phyloP scores from a whole-genome alignment of 441 rosid species.

The Mallotus repandus region DNA sequence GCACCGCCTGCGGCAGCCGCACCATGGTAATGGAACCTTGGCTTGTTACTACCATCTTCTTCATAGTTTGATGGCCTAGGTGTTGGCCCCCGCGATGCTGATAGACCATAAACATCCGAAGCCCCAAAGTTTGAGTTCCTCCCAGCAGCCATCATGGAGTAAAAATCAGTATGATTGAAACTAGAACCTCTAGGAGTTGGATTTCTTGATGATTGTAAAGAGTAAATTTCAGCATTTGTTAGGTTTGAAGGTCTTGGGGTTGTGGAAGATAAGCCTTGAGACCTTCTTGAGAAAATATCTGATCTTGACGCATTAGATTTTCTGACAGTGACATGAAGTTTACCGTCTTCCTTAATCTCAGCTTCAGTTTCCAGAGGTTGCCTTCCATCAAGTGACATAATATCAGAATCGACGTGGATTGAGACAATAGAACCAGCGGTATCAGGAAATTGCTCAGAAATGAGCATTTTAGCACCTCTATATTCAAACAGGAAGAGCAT shows the following conservation, averaged over 20 bases:
- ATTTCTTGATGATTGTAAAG: conserved; percentile 81
- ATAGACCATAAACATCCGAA: conserved; percentile 54
- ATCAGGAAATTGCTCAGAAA: conserved; percentile 89
- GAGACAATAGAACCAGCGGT: conserved; percentile 94
- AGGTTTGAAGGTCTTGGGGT: conserved; percentile 72
- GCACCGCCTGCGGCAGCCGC: conserved; percentile 31
- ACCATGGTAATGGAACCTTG: conserved; percentile 54
- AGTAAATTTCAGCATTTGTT: conserved; percentile 90
- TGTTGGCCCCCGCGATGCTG: conserved; percentile 73
- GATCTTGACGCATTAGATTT: conserved; percentile 86
- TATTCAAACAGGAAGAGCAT: conserved; percentile 68
- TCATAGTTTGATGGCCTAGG: conserved; percentile 84
- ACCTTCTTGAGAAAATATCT: conserved; percentile 60
- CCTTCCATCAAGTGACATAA: conserved; percentile 88
- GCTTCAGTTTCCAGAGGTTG: conserved; percentile 90
- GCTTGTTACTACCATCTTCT: conserved; percentile 50
- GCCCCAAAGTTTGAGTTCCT: conserved; percentile 81
- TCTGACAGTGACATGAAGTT: conserved; percentile 83
- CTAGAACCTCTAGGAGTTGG: conserved; percentile 97
- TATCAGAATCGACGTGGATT: conserved; percentile 88
- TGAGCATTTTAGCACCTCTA: conserved; percentile 71
- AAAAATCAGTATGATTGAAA: conserved; percentile 85
- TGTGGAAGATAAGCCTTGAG: conserved; percentile 54
- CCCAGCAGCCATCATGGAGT: conserved; percentile 81
- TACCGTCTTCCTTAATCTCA: conserved; percentile 90